Conservation (phyloP, 2,329 filamentous ascomycete genomes). For the Paecilomyces sp. region DNA sequence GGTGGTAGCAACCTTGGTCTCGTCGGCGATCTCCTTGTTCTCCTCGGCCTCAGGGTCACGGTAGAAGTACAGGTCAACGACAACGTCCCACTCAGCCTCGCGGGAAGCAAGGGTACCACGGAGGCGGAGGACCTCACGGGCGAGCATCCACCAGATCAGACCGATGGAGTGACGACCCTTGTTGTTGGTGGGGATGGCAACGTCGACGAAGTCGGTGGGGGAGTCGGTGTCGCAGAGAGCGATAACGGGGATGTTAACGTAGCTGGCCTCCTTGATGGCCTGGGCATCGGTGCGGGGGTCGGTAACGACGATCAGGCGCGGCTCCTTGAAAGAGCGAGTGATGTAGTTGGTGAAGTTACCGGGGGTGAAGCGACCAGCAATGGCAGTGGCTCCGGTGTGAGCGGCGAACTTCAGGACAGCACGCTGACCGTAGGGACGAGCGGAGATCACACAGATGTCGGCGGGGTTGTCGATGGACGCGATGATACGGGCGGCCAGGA, state of each 20-base stretch:
- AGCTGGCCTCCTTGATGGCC: constrained; percentile 99
- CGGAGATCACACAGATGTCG: constrained; percentile 98
- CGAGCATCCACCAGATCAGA: constrained; percentile 98
- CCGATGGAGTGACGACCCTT: constrained; percentile 99
- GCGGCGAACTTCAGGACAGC: constrained; percentile 99
- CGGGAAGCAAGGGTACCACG: constrained; percentile 93
- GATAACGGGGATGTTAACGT: constrained; percentile 99
- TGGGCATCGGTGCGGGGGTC: constrained; percentile 99
- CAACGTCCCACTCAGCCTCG: constrained; percentile 97
- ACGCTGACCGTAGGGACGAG: constrained; percentile 98
- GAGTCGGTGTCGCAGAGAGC: constrained; percentile 99
- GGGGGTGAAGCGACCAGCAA: constrained; percentile 98
- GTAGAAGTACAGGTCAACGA: constrained; percentile 99
- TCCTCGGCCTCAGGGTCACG: constrained; percentile 99
- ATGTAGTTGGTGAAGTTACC: constrained; percentile 99
- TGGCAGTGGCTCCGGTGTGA: constrained; percentile 95
- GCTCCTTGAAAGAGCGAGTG: constrained; percentile 99
- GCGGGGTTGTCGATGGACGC: constrained; percentile 98
- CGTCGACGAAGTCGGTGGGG: constrained; percentile 98
- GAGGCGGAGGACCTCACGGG: constrained; percentile 98
- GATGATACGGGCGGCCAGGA: constrained; percentile 97
- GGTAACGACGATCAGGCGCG: constrained; percentile 98
- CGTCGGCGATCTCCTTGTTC: constrained; percentile 83
- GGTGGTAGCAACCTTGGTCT: constrained; percentile 73
- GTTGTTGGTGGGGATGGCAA: constrained; percentile 99